phyloP scores from a whole-genome alignment of 2,329 filamentous ascomycete genomes.

The Alternaria brassicicola region DNA sequence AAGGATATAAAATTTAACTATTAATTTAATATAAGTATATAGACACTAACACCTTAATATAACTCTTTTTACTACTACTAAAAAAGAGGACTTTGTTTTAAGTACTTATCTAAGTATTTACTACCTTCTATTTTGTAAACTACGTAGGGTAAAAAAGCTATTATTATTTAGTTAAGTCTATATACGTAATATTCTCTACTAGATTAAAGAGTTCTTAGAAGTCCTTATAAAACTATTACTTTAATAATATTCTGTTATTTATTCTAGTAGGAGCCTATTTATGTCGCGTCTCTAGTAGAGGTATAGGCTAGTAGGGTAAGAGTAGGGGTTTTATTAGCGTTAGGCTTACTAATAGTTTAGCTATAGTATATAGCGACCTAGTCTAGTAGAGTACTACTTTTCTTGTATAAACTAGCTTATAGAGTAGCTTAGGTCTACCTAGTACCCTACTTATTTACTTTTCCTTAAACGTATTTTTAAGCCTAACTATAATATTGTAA shows the following conservation, averaged over 20 bases:
- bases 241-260: background rate
- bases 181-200: conserved; percentile 1
- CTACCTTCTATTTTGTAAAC: conserved; percentile 12
- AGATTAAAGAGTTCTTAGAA: conserved; percentile 12
- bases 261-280: conserved; percentile 5
- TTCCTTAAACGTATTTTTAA: conserved; percentile 19
- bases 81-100: conserved; percentile 3
- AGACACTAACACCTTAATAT: background rate
- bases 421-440: conserved; percentile 15
- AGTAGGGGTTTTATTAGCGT: background rate
- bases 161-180: conserved; percentile 11
- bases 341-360: background rate
- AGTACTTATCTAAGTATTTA: too few relatives aligned
- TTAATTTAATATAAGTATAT: conserved; percentile 4
- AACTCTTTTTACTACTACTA: conserved; percentile 1
- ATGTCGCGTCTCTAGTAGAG: background rate
- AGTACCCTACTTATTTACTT: conserved; percentile 3
- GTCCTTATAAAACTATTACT: conserved; percentile 6
- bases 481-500: conserved; percentile 15
- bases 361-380: background rate
- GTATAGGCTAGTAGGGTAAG: background rate
- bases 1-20: conserved; percentile 4
- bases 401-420: conserved; percentile 10
- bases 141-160: conserved; percentile 13
- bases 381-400: background rate